These are phyloP conservation scores for Gryganskiella cystojenkinii DNA, from an alignment of 192 early-diverging fungal genomes.

Conservation along the genomic window DNA sequence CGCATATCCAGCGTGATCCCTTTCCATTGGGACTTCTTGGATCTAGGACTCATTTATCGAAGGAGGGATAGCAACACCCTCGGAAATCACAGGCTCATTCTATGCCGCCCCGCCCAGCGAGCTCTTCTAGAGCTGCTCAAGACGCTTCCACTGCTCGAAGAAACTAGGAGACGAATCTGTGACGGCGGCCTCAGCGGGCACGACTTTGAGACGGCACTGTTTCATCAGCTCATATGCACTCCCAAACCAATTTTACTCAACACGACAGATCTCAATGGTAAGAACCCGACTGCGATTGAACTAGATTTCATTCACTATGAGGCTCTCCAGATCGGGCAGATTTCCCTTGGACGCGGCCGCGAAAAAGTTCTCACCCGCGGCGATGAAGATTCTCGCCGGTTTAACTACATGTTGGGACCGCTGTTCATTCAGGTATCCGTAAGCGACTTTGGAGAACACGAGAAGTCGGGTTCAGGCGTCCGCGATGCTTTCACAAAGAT, in stretches of 20 bases:
- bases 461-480: constrained; percentile 20
- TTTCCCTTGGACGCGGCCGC: constrained; percentile 33
- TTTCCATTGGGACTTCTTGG: constrained; percentile 40
- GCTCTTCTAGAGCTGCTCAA: constrained; percentile 43
- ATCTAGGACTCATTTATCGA: constrained; percentile 42
- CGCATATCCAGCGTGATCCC: constrained; percentile 5
- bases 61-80: constrained; percentile 17
- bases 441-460: constrained; percentile 37
- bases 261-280: constrained; percentile 41
- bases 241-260: constrained; percentile 21
- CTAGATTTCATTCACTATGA: constrained; percentile 20
- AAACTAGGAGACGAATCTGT: constrained; percentile 17
- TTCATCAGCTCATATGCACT: constrained; percentile 29
- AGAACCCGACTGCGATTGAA: constrained; percentile 1
- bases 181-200: constrained; percentile 10
- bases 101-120: constrained; percentile 40
- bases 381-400: constrained; percentile 40
- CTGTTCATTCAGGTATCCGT: constrained; percentile 45
- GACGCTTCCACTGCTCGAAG: constrained; percentile 23
- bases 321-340: neutral
- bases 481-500: constrained; percentile 28
- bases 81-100: too few species aligned
- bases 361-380: constrained; percentile 25
- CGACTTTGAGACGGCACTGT: constrained; percentile 38
- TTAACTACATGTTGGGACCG: constrained; percentile 47